A percentile compares a stretch with the other conserved stretches of the same genome.
phyloP scores from a whole-genome alignment of 2,329 filamentous ascomycete genomes.

The Intubia oerlemansii region DNA sequence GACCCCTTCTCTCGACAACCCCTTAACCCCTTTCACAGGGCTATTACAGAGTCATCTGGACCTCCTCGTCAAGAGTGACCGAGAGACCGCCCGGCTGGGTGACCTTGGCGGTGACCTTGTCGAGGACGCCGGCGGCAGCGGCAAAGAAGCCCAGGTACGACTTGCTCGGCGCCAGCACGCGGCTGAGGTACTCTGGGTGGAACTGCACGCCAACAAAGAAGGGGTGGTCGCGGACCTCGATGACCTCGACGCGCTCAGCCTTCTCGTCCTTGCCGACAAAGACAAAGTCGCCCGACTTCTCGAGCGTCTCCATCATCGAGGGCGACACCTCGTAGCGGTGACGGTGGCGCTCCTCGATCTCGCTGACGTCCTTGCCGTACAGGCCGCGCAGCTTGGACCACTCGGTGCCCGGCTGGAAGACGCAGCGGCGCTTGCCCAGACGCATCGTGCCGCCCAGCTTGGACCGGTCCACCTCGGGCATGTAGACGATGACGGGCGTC shows the following conservation, averaged over 20 bases:
- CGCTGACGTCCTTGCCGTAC: slow-evolving; percentile 30
- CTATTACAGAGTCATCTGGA: too few species aligned
- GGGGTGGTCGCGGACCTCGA: slow-evolving; percentile 56
- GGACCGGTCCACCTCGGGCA: slow-evolving; percentile 50
- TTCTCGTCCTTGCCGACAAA: slow-evolving; percentile 60
- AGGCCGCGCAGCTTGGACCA: slow-evolving; percentile 50
- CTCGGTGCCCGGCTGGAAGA: slow-evolving; percentile 42
- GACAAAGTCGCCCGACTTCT: slow-evolving; percentile 34
- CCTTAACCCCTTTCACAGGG: too few species aligned
- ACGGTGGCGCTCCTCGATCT: slow-evolving; percentile 46
- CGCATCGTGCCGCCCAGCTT: slow-evolving; percentile 64
- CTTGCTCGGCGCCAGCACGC: slow-evolving; percentile 51
- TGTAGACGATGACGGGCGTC: slow-evolving; percentile 62
- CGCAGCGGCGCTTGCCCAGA: slow-evolving; percentile 45
- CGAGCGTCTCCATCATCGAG: slow-evolving; percentile 38
- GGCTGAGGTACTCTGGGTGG: slow-evolving; percentile 68
- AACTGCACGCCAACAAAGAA: slow-evolving; percentile 63
- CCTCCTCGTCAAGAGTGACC: too few species aligned
- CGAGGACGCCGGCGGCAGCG: slow-evolving; percentile 47
- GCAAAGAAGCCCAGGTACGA: slow-evolving; percentile 75
- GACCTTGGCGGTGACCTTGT: slow-evolving; percentile 15
- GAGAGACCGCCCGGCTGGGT: too few species aligned
- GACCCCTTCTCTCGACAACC: too few species aligned
- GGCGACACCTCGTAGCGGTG: slow-evolving; percentile 72
- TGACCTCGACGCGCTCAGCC: slow-evolving; percentile 53